Base-by-base conservation (phyloP, 2,329 filamentous ascomycete species). In the Sphaerulina populicola region DNA sequence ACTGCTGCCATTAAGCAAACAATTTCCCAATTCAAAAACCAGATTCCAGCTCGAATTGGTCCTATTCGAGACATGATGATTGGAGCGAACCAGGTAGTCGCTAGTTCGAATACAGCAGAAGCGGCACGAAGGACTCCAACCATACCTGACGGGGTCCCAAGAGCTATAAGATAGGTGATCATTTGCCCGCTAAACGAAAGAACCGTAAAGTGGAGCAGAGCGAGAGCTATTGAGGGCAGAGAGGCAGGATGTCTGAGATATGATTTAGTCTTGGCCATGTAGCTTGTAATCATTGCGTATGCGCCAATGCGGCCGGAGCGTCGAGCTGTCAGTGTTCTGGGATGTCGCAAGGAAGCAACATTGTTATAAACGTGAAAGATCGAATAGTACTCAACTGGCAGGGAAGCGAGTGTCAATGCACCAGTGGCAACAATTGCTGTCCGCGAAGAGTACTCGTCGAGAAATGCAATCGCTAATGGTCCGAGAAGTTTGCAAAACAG, bases 1-100 rank as follows among this genome's bases (percentile, higher is more conserved):
- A 69, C 64, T 60, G 70, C 57, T 45, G 76, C 63, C 63, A 71
- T 57, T 58, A 80, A 55, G 42, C 76, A 81, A 2, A 71, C 51
- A n/a, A 83, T 71, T 62, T 88, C 83, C 78, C 81, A 86, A 49
- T 77, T 81, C 8, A 83, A 63, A 55, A 80, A 81, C 86, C 86
- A 89, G 2, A 88, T 72, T 0, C 85, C 86, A 0, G 77, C 74
- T n/a, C 86, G 72, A 6, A 86, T 71, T 1, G 72, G 62, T 18
- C 73, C 72, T 5, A 75, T 73, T 3, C 61, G 64, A 2, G 58
- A 59, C 72, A 81, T 81, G 11, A 83, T 62, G 49, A 69, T 67
- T 0, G 82, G 82, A 0, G 76, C 79, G 0, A 76, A 62, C 73
- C 78, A 82, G 0, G 82, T 85, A 0, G 82, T 80, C 6, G 70